Evolutionary conservation across 805 yeast species (phyloP), one percentile per base, ranked within the genome.

Genomic region (Metschnikowia santaceciliae): DNA sequence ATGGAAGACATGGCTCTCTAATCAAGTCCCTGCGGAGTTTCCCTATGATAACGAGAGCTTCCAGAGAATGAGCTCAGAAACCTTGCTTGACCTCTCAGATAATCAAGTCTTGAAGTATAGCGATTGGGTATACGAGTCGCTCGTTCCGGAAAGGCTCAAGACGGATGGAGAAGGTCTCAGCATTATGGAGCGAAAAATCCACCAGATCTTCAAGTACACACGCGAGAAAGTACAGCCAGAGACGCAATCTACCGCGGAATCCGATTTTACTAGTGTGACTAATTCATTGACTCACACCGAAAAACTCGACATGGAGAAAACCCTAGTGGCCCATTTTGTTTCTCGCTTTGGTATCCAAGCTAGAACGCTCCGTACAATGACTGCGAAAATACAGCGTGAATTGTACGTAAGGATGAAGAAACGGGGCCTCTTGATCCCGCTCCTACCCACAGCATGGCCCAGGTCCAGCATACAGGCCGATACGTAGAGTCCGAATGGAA

Each of bases 71-170:
- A 54, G 56, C 26, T 49, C 53, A n/a, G 49, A 50, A 5, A 75
- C 74, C 14, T 59, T 83, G 3, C 46, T 73, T 10, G 61, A 65
- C 13, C 81, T 89, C 85, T 67, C 72, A 39, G 75, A 75, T n/a
- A 58, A 60, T 2, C 69, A 77, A 49, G 70, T 76, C 2, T 71
- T 71, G 3, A 63, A 70, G 26, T 86, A 82, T 62, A 62, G 83
- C 26, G 68, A 74, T 20, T 80, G 86, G 82, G 72, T 79, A 47
- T 66, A 72, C 46, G 70, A 70, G 8, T 63, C 62, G 36, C 46
- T 72, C 13, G 55, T 70, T 2, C 64, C 67, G 4, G 57, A 55
- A 44, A 53, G 55, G 23, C 56, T 55, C 26, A 56, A 61, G 30
- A 56, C 55, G 6, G 53, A 42, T 3, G 56, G 51, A 7, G 62